Conservation (phyloP, 2,329 filamentous ascomycete species). For the Trichoderma aggressivum region DNA sequence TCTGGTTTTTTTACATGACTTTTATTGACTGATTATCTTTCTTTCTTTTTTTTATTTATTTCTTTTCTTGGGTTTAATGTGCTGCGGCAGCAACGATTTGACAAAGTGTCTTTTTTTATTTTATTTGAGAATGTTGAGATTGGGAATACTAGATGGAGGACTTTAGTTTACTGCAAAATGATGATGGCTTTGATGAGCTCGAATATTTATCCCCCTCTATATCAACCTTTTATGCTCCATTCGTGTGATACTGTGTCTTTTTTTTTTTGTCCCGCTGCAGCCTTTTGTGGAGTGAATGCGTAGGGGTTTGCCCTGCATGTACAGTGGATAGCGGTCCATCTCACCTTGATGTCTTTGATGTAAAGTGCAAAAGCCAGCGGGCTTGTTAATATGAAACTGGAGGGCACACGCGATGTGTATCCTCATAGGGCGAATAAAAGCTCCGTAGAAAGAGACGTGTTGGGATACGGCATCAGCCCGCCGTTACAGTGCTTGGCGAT, state of each 20-base stretch:
- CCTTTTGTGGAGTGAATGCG: slow-evolving; percentile 1
- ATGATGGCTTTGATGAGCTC: slow-evolving; percentile 20
- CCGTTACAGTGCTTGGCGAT: background rate
- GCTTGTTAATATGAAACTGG: background rate
- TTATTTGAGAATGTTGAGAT: background rate
- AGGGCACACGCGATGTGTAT: background rate
- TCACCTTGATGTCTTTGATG: background rate
- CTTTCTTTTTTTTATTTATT: background rate
- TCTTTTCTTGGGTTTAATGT: background rate
- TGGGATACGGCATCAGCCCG: background rate
- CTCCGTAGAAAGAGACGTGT: background rate
- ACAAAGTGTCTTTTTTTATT: slow-evolving; percentile 1
- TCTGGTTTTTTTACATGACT: slow-evolving; percentile 14
- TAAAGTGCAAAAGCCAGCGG: background rate
- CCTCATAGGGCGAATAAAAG: background rate
- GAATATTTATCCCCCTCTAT: background rate
- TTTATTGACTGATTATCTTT: background rate
- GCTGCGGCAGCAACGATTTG: background rate
- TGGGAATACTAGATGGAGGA: slow-evolving; percentile 16
- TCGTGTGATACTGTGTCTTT: background rate
- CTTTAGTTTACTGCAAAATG: slow-evolving; percentile 17
- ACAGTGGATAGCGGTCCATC: background rate
- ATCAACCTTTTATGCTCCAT: background rate
- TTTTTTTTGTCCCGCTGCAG: background rate
- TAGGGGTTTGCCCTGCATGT: slow-evolving; percentile 17